Base-by-base conservation (phyloP, 169 alveolate genomes). In the Theileria orientalis region DNA sequence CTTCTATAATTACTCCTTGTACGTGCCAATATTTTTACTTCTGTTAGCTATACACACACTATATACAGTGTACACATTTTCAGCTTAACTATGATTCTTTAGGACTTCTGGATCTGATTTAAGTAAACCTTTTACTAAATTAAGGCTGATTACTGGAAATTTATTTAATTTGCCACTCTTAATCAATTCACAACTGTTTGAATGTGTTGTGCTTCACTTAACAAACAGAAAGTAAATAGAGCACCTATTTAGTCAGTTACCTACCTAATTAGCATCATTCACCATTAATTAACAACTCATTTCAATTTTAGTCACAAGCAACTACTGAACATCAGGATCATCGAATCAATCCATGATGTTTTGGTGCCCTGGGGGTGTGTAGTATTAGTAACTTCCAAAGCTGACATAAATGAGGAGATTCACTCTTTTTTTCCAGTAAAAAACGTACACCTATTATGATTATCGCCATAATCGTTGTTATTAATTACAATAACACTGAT, bases 131-230 rank as follows among this genome's bases (percentile, higher is more conserved):
- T 79, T 79, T 30, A 23, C 25, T 3, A 79, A 79, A 41, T 69
- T 79, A 33, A 63, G 83, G 32, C 54, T 79, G 51, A 25, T 79
- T 8, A 79, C 83, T 14, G 87, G 87, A 13, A 79, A 79, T 41
- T n/a, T 79, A 8, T 67, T 46, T 71, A 70, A 72, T 71, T 19
- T 79, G 7, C 83, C 60, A 23, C 29, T 16, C 59, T 25, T 79
- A 14, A 32, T 79, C 52, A 72, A 67, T 13, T 59, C 64, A 33
- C 70, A 67, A 41, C 47, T 14, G 21, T 79, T 79, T 64, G 69
- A 59, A 49, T 71, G 77, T 46, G 74, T 69, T 19, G 66, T 79
- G 16, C 5, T 79, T 16, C 54, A 68, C 40, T 30, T 79, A 6
- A 71, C 35, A 21, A 11, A 8, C 3, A 61, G 62, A 54, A 79